phyloP scores from a whole-genome alignment of 1,284 basidiomycete species.

The Tetrapyrgos nigripes region DNA sequence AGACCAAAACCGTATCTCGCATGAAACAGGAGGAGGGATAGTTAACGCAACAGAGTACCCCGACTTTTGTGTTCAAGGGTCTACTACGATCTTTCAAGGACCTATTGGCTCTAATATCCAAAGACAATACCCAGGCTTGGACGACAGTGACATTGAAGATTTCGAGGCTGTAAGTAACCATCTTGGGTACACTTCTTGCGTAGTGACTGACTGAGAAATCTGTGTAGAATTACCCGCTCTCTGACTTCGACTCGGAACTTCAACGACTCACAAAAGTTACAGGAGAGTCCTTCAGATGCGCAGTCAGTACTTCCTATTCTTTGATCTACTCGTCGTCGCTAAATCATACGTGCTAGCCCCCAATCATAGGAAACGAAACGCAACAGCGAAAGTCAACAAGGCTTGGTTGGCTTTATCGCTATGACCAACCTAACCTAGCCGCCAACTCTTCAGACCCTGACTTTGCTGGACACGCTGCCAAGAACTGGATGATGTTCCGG shows the following conservation, averaged over 20 bases:
- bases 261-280: neutral
- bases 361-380: neutral
- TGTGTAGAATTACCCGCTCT: neutral
- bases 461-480: constrained; percentile 56
- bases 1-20: neutral
- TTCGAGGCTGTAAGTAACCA: neutral
- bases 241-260: neutral
- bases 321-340: neutral
- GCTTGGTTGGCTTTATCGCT: constrained; percentile 7
- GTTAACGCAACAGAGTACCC: neutral
- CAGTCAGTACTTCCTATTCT: neutral
- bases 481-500: constrained; percentile 70
- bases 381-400: neutral
- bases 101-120: neutral
- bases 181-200: too few species aligned
- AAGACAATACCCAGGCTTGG: neutral
- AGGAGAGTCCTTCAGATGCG: neutral
- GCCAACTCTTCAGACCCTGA: constrained; percentile 18
- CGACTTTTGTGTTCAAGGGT: neutral
- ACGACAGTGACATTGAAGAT: neutral
- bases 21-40: neutral
- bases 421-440: constrained; percentile 59
- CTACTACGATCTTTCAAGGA: neutral
- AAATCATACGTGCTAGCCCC: neutral
- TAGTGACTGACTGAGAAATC: neutral